These are phyloP conservation scores for Xylaria acuta DNA, from an alignment of 495 filamentous ascomycete species.

Conservation along the genomic window DNA sequence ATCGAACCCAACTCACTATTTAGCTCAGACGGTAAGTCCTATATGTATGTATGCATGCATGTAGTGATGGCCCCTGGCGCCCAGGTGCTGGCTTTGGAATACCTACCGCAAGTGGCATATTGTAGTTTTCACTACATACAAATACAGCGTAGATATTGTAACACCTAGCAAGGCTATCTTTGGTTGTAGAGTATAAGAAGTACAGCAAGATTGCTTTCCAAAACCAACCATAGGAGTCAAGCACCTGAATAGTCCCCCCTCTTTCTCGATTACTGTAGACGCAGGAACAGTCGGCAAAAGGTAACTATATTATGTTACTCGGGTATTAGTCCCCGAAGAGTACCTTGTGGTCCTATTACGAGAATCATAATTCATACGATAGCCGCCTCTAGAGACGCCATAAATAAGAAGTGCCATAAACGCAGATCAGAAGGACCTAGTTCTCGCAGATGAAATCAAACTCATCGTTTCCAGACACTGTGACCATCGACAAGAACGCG, in stretches of 20 bases:
- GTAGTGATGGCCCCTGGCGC: background rate
- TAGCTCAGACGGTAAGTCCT: too few species aligned
- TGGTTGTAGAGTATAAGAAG: background rate
- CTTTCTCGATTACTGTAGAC: background rate
- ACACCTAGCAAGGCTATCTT: background rate
- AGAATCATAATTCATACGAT: background rate
- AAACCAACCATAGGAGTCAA: background rate
- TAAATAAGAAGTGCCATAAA: background rate
- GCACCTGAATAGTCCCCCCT: background rate
- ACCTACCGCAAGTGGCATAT: background rate
- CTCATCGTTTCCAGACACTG: conserved; percentile 32
- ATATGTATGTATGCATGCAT: background rate
- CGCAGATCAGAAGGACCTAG: background rate
- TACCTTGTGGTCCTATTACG: background rate
- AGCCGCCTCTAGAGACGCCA: too few species aligned
- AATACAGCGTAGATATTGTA: background rate
- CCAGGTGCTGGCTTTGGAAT: background rate
- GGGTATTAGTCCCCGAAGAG: background rate
- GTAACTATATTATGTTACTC: background rate
- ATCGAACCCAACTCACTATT: too few species aligned
- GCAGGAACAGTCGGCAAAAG: background rate
- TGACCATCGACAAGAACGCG: conserved; percentile 33
- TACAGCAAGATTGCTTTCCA: background rate
- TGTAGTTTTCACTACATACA: background rate
- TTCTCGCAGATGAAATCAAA: conserved; percentile 49